Evolutionary conservation across 1,284 basidiomycete genomes (phyloP), one percentile per base, ranked within the genome.

Genomic region (Kalmanozyma brasiliensis): DNA sequence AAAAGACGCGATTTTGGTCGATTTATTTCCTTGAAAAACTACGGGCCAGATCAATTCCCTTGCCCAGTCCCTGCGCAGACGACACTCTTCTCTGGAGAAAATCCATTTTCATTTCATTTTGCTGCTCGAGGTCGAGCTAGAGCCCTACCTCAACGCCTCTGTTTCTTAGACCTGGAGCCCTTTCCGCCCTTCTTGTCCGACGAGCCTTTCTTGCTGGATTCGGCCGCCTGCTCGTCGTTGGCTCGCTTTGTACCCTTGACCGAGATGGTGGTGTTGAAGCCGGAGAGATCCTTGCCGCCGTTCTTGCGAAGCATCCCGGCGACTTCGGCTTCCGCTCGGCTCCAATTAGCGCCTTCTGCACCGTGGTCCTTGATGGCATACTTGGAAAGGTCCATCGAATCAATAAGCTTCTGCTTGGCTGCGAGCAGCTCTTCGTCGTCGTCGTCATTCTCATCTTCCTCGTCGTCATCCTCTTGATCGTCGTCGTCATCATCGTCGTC

Each of bases 271-370:
- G 69, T 62, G 49, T 66, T 71, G 55, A 71, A 61, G 9, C 64
- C 68, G 23, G 52, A 49, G n/a, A 66, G 56, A n/a, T 67, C 42
- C 20, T 52, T 60, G 17, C 64, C 55, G n/a, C 60, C 69, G 36
- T 61, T 57, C 41, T 69, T 64, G n/a, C 47, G 40, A 11, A 74
- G 46, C 61, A 71, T 65, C 35, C 52, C 53, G 49, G 67, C 70
- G 7, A 79, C 74, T 30, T 76, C 74, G 17, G 57, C 67, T 47
- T 81, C 79, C 2, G 79, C 79, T 55, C 76, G 74, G n/a, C 47
- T 48, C 78, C 78, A 81, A 33, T 71, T 69, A 35, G 40, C 33
- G 10, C 41, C 56, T 26, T 53, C 60, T 4, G 29, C 42, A 8
- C 20, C 63, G 24, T 45, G 46, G 33, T 73, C 65, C 46, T 61